phyloP scores from a whole-genome alignment of 2,329 filamentous ascomycete genomes.

The Sphaerulina musiva region DNA sequence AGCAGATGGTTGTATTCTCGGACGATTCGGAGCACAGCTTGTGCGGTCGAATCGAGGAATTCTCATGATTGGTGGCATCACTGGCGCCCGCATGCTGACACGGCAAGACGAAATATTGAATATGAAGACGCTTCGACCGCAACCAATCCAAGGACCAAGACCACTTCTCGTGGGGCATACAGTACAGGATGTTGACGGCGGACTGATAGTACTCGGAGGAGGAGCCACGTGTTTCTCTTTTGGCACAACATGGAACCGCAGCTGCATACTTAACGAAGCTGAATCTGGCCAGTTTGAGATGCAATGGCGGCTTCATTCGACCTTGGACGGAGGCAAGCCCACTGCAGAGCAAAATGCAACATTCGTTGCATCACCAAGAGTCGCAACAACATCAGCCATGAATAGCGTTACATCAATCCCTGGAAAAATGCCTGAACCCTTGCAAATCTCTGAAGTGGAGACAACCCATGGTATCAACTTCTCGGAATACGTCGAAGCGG shows the following conservation, averaged over 20 bases:
- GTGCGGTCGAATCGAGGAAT: conserved; percentile 42
- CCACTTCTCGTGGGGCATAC: conserved; percentile 69
- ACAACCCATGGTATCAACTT: conserved; percentile 55
- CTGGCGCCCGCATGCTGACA: conserved; percentile 39
- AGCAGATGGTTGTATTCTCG: conserved; percentile 28
- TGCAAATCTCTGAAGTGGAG: conserved; percentile 46
- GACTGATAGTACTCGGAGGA: conserved; percentile 64
- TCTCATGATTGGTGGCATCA: conserved; percentile 50
- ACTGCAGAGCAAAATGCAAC: conserved; percentile 15
- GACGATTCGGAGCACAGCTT: conserved; percentile 49
- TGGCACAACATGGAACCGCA: conserved; percentile 74
- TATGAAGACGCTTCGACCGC: conserved; percentile 28
- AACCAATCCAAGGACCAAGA: conserved; percentile 37
- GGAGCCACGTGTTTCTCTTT: conserved; percentile 88
- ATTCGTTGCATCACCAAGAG: conserved; percentile 10
- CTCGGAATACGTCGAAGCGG: conserved; percentile 49
- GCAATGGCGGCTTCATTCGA: conserved; percentile 27
- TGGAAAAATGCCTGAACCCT: conserved; percentile 17
- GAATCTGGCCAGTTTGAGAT: conserved; percentile 22
- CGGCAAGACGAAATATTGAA: conserved; percentile 50
- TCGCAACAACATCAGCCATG: neutral
- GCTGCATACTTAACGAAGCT: conserved; percentile 36
- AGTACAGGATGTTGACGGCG: conserved; percentile 42
- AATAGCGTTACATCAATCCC: neutral
- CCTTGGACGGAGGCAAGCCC: conserved; percentile 20